A percentile compares a stretch with the other conserved stretches of the same genome.
phyloP scores from a whole-genome alignment of 1,139 yeast genomes.

The Magnusiomyces tetraspermus region DNA sequence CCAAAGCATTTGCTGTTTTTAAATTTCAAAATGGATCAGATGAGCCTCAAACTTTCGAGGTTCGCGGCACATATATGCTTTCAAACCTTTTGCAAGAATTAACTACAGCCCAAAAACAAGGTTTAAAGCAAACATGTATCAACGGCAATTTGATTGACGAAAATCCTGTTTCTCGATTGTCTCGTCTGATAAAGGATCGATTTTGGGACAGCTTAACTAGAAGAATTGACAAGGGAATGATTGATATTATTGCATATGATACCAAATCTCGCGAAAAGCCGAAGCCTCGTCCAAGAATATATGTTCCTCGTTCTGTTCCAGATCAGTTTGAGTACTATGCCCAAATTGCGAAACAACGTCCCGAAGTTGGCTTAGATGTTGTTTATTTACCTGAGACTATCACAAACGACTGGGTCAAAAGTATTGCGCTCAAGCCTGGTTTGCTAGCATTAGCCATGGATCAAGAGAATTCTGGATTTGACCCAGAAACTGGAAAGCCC shows the following conservation, averaged over 20 bases:
- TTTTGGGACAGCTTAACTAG: slow-evolving; percentile 82
- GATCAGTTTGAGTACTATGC: slow-evolving; percentile 69
- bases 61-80: slow-evolving; percentile 86
- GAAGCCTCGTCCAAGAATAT: slow-evolving; percentile 57
- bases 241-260: slow-evolving; percentile 65
- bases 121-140: slow-evolving; percentile 63
- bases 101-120: slow-evolving; percentile 75
- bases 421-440: slow-evolving; percentile 79
- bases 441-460: slow-evolving; percentile 70
- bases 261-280: slow-evolving; percentile 57
- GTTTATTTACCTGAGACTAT: slow-evolving; percentile 53
- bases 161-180: slow-evolving; percentile 74
- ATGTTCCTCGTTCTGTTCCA: slow-evolving; percentile 58
- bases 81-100: slow-evolving; percentile 83
- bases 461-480: slow-evolving; percentile 22
- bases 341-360: slow-evolving; percentile 44
- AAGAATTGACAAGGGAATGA: slow-evolving; percentile 51
- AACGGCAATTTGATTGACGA: slow-evolving; percentile 81
- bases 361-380: slow-evolving; percentile 60
- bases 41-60: slow-evolving; percentile 62
- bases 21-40: slow-evolving; percentile 67
- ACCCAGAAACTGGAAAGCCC: slow-evolving; percentile 40
- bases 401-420: slow-evolving; percentile 61
- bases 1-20: slow-evolving; percentile 76
- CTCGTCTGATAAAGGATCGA: slow-evolving; percentile 61